These are phyloP conservation scores for Fusarium sp. DNA, from an alignment of 2,329 filamentous ascomycete genomes.

Conservation along the genomic window DNA sequence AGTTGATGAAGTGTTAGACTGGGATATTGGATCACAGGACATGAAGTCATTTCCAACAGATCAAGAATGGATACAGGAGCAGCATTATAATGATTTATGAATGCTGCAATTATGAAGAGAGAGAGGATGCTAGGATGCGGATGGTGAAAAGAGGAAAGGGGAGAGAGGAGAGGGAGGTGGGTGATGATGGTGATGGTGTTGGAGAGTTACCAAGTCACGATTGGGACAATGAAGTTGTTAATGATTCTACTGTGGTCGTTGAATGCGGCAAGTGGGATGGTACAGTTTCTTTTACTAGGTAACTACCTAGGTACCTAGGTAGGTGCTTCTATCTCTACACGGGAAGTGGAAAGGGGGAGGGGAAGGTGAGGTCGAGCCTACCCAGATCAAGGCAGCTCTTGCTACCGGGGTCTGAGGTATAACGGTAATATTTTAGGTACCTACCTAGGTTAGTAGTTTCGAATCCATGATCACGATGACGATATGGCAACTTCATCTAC, in stretches of 20 bases:
- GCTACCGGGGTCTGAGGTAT: neutral
- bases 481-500: neutral
- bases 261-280: constrained; percentile 4
- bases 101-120: constrained; percentile 7
- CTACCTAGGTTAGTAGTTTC: no score
- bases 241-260: neutral
- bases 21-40: constrained; percentile 20
- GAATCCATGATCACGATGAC: constrained; percentile 7
- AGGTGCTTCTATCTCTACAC: neutral
- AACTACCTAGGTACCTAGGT: no score
- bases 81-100: constrained; percentile 3
- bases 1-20: constrained; percentile 16
- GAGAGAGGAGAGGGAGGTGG: constrained; percentile 7
- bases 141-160: neutral
- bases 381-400: neutral
- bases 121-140: constrained; percentile 16
- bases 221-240: neutral
- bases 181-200: constrained; percentile 7
- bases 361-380: neutral
- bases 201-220: constrained; percentile 9
- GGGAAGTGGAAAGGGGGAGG: neutral
- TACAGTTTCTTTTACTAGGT: neutral
- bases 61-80: constrained; percentile 1
- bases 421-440: constrained; percentile 8
- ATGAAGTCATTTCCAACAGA: constrained; percentile 23